These are phyloP conservation scores for Conticribra weissflogii DNA, from an alignment of 108 stramenopile genomes.

Conservation along the genomic window DNA sequence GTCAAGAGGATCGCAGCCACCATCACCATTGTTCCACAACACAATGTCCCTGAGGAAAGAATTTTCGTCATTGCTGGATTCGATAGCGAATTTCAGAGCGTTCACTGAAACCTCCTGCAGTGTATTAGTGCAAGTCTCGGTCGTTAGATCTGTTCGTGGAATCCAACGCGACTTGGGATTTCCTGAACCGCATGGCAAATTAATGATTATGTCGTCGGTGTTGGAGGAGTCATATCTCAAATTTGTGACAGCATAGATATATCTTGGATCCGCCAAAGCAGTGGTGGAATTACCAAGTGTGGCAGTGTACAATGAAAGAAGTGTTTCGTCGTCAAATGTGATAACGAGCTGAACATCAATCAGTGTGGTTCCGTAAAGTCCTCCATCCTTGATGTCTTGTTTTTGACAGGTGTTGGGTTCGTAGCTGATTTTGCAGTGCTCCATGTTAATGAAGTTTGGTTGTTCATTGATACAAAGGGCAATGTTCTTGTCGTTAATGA, in stretches of 20 bases:
- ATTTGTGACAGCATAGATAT: conserved; percentile 27
- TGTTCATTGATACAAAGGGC: conserved; percentile 45
- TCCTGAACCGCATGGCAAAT: conserved; percentile 23
- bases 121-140: conserved; percentile 26
- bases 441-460: conserved; percentile 45
- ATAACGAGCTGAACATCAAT: conserved; percentile 41
- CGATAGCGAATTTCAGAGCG: conserved; percentile 20
- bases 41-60: conserved; percentile 33
- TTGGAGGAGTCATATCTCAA: conserved; percentile 40
- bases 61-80: conserved; percentile 46
- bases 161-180: conserved; percentile 47
- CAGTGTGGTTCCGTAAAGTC: conserved; percentile 1
- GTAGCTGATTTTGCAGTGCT: conserved; percentile 36
- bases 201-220: conserved; percentile 24
- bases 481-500: conserved; percentile 46
- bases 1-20: conserved; percentile 40
- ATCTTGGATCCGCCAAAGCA: not conserved
- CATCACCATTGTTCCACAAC: conserved; percentile 33
- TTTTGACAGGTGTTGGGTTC: conserved; percentile 39
- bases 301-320: conserved; percentile 26
- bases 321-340: conserved; percentile 34
- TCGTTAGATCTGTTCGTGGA: conserved; percentile 33
- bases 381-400: conserved; percentile 6
- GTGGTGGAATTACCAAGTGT: conserved; percentile 6
- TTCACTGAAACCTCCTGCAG: conserved; percentile 18